Percentiles rank a stretch among this genome's conserved stretches.
These are phyloP conservation scores for Leccinum subrobustum DNA, from an alignment of 1,284 basidiomycete genomes.

Conservation along the genomic window DNA sequence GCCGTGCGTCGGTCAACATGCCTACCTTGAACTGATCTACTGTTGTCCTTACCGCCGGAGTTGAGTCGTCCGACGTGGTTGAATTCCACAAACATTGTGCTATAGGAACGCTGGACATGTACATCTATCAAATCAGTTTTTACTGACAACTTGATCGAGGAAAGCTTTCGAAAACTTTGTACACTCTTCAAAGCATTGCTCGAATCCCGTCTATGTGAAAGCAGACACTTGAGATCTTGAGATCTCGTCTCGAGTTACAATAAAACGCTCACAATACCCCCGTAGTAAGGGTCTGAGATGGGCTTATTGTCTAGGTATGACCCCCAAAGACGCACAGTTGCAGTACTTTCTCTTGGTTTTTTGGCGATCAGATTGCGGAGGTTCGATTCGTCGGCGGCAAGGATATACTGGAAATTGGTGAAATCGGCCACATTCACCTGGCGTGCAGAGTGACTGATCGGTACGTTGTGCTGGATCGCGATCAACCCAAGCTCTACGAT, in stretches of 20 bases:
- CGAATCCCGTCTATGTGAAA: slow-evolving; percentile 44
- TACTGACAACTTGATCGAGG: slow-evolving; percentile 54
- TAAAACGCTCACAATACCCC: slow-evolving; percentile 48
- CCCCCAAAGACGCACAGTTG: slow-evolving; percentile 69
- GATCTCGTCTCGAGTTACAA: not conserved
- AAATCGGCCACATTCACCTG: slow-evolving; percentile 62
- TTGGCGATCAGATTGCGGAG: slow-evolving; percentile 55
- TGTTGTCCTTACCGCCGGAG: not conserved
- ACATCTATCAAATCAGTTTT: slow-evolving; percentile 25
- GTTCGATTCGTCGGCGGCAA: slow-evolving; percentile 69
- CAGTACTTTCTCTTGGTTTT: slow-evolving; percentile 52
- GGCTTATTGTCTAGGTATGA: slow-evolving; percentile 64
- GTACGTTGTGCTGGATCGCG: slow-evolving; percentile 50
- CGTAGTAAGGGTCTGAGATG: slow-evolving; percentile 76
- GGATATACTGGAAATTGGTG: slow-evolving; percentile 63
- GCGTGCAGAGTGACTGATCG: slow-evolving; percentile 59
- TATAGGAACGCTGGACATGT: not conserved
- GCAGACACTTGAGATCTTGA: not conserved
- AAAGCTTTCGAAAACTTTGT: slow-evolving; percentile 69
- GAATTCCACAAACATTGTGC: slow-evolving; percentile 9
- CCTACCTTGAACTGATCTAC: slow-evolving; percentile 51
- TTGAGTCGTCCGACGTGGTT: slow-evolving; percentile 1
- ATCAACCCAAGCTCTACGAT: slow-evolving; percentile 2
- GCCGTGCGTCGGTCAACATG: slow-evolving; percentile 79
- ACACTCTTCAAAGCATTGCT: slow-evolving; percentile 64